Evolutionary conservation across 1,139 yeast genomes (phyloP).

Genomic region (Blastobotrys illinoisensis): DNA sequence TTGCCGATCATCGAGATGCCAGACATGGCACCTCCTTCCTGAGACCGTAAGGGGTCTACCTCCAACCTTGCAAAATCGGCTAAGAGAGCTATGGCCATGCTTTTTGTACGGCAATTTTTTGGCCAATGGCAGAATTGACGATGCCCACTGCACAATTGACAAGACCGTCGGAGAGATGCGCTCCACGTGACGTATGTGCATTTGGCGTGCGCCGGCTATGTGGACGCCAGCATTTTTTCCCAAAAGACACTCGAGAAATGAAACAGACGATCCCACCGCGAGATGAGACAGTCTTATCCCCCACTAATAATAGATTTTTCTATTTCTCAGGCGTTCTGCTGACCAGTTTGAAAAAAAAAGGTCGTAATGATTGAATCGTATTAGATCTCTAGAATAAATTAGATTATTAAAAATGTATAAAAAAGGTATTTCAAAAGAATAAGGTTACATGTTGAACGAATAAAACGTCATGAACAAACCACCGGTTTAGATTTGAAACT

Average conservation of each 20-base stretch:
- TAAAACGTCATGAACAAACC: not conserved
- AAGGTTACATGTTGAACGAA: not conserved
- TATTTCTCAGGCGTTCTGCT: not conserved
- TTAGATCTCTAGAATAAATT: not conserved
- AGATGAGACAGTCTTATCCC: not conserved
- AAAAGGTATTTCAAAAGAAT: not conserved
- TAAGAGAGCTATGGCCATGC: too few relatives aligned
- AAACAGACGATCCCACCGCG: not conserved
- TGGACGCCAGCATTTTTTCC: not conserved
- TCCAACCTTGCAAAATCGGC: not conserved
- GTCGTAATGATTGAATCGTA: not conserved
- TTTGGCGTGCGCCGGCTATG: not conserved
- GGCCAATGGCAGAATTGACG: too few relatives aligned
- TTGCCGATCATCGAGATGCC: not conserved
- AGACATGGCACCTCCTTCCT: not conserved
- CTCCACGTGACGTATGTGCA: not conserved
- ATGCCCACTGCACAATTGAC: not conserved
- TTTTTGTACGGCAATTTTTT: too few relatives aligned
- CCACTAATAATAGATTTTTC: not conserved
- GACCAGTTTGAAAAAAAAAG: too few relatives aligned
- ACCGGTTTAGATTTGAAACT: not conserved
- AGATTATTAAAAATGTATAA: conserved; percentile 1
- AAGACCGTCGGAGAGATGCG: not conserved
- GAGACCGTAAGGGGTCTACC: not conserved
- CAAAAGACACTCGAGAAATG: not conserved